A percentile compares a stretch with the other conserved stretches of the same genome.
Conservation (phyloP, 2,329 filamentous ascomycete genomes). For the Phaeosphaeria sp. region DNA sequence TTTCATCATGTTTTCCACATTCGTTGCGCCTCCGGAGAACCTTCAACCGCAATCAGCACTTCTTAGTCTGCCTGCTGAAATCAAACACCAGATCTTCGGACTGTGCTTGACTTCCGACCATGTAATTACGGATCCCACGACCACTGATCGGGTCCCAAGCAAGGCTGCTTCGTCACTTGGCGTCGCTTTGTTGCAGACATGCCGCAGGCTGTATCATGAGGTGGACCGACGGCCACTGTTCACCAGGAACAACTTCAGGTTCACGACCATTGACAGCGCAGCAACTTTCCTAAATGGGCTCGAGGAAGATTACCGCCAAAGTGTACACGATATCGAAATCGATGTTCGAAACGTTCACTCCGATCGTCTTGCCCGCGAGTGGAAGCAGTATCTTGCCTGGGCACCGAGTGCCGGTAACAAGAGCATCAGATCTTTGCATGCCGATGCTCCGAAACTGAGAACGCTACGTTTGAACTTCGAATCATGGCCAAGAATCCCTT, state of each 20-base stretch:
- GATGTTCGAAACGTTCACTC: slow-evolving; percentile 41
- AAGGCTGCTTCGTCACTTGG: slow-evolving; percentile 15
- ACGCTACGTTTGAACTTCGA: slow-evolving; percentile 46
- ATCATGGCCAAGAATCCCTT: slow-evolving; percentile 40
- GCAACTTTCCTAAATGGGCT: slow-evolving; percentile 38
- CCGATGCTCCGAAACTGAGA: slow-evolving; percentile 39
- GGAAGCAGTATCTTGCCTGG: slow-evolving; percentile 45
- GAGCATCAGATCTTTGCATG: slow-evolving; percentile 28
- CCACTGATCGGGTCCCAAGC: background rate
- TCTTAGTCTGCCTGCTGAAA: slow-evolving; percentile 41
- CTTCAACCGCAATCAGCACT: slow-evolving; percentile 41
- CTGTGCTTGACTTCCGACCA: slow-evolving; percentile 32
- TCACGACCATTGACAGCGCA: slow-evolving; percentile 41
- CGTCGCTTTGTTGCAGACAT: slow-evolving; percentile 45
- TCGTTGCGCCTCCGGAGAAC: slow-evolving; percentile 24
- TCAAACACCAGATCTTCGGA: slow-evolving; percentile 43
- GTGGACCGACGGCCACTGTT: slow-evolving; percentile 39
- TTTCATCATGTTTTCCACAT: background rate
- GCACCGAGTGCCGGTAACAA: slow-evolving; percentile 24
- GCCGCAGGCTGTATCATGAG: slow-evolving; percentile 44
- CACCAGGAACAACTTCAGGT: slow-evolving; percentile 45
- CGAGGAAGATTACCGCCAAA: slow-evolving; percentile 20
- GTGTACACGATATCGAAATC: slow-evolving; percentile 46
- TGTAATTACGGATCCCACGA: slow-evolving; percentile 35
- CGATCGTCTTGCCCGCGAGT: slow-evolving; percentile 37